A percentile compares a stretch with the other conserved stretches of the same genome.
phyloP scores from a whole-genome alignment of 805 yeast genomes.

The Starmerella davenportii region DNA sequence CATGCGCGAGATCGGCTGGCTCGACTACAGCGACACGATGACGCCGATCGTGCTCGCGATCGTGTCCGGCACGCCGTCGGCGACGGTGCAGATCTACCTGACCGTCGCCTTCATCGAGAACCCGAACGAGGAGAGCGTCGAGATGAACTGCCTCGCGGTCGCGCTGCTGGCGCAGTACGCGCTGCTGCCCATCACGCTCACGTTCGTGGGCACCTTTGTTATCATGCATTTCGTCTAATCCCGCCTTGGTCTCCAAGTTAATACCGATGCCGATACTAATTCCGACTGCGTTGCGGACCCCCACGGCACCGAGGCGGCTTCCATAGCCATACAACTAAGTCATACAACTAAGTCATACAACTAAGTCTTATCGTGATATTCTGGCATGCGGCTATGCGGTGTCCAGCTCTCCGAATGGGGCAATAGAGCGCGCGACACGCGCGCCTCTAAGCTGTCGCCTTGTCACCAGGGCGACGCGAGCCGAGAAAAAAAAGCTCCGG shows the following conservation, averaged over 20 bases:
- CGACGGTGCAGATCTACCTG: conserved; percentile 72
- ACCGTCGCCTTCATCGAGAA: conserved; percentile 61
- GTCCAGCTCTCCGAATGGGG: no score
- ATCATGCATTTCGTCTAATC: conserved; percentile 20
- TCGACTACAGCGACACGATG: conserved; percentile 36
- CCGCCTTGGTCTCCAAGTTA: background rate
- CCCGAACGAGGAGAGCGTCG: conserved; percentile 29
- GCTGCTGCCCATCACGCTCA: conserved; percentile 47
- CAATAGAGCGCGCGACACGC: no score
- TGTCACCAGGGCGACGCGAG: no score
- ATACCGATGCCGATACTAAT: no score
- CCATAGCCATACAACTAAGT: no score
- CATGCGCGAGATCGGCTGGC: conserved; percentile 44
- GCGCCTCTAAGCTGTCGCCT: no score
- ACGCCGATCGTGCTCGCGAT: conserved; percentile 57
- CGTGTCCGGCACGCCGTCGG: conserved; percentile 67
- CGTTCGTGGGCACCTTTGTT: conserved; percentile 57
- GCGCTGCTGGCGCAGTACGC: conserved; percentile 59
- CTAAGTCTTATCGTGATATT: no score
- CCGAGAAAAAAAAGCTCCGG: no score
- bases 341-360: no score
- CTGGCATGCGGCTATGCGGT: no score
- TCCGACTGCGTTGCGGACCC: no score
- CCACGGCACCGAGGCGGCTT: no score
- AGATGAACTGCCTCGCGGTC: conserved; percentile 75